These are phyloP conservation scores for Phytopythium sindhum DNA, from an alignment of 352 stramenopile species.

Conservation along the genomic window DNA sequence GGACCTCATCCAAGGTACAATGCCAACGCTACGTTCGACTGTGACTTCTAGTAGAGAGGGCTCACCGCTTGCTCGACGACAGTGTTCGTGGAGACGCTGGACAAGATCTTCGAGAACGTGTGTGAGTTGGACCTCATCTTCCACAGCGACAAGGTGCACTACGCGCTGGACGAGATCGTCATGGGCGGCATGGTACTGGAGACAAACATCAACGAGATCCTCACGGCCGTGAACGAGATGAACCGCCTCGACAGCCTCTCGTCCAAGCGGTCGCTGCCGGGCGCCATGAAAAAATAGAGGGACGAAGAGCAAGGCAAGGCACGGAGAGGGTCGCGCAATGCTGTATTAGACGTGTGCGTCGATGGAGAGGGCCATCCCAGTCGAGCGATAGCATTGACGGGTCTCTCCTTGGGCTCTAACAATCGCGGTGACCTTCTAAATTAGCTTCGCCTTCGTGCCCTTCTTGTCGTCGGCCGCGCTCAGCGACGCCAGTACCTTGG, in stretches of 20 bases:
- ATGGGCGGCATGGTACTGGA: conserved; percentile 99
- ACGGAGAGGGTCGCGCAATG: background rate
- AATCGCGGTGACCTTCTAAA: conserved; percentile 30
- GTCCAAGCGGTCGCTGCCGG: conserved; percentile 72
- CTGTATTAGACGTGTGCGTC: background rate
- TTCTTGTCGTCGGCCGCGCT: conserved; percentile 24
- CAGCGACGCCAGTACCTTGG: conserved; percentile 25
- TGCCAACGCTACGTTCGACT: background rate
- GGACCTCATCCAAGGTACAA: conserved; percentile 96
- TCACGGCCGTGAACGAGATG: conserved; percentile 97
- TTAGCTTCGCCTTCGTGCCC: conserved; percentile 58
- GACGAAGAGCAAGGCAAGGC: no score
- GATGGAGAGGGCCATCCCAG: background rate
- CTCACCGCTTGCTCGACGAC: no score
- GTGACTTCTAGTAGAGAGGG: no score
- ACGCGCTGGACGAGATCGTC: conserved; percentile 99
- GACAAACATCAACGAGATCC: conserved; percentile 98
- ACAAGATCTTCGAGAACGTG: conserved; percentile 99
- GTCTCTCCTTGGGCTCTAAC: background rate
- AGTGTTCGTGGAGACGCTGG: conserved; percentile 94
- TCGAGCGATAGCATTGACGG: background rate
- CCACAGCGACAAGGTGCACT: conserved; percentile 97
- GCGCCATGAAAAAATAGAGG: conserved; percentile 60
- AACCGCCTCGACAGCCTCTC: conserved; percentile 90
- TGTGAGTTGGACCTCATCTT: conserved; percentile 99